Conservation (phyloP, 2,329 filamentous ascomycete genomes). For the Penicillium sp. region DNA sequence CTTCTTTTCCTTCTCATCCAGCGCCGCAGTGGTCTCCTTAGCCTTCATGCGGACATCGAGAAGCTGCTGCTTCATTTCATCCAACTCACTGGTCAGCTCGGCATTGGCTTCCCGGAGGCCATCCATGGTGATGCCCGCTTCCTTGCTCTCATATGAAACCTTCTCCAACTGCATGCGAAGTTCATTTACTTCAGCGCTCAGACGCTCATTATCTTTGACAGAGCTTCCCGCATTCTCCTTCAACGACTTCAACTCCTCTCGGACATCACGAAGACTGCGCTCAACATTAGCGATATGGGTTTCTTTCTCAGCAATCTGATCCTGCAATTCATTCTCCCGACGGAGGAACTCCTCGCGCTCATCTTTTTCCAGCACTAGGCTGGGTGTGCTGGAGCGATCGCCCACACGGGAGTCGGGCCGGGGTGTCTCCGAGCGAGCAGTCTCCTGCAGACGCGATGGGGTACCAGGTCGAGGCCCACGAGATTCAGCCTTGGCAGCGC, state of each 20-base stretch:
- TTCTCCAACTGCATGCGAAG: constrained; percentile 97
- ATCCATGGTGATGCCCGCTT: constrained; percentile 97
- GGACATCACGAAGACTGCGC: constrained; percentile 77
- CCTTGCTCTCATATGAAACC: constrained; percentile 92
- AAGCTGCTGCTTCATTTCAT: constrained; percentile 94
- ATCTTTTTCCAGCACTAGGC: constrained; percentile 87
- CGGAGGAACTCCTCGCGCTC: constrained; percentile 94
- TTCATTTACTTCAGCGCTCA: constrained; percentile 85
- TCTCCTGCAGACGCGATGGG: constrained; percentile 47
- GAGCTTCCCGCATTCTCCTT: constrained; percentile 84
- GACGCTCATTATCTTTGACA: constrained; percentile 85
- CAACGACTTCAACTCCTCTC: constrained; percentile 81
- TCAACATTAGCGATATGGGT: constrained; percentile 77
- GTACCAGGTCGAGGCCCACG: constrained; percentile 49
- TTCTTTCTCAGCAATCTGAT: constrained; percentile 93
- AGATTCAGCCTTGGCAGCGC: constrained; percentile 53
- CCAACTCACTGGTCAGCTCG: constrained; percentile 87
- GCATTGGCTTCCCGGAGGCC: constrained; percentile 93
- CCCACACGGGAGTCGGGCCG: constrained; percentile 69
- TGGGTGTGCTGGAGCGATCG: constrained; percentile 84
- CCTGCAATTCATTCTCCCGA: constrained; percentile 94
- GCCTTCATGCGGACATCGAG: constrained; percentile 95
- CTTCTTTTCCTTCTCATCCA: constrained; percentile 97
- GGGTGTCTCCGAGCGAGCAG: constrained; percentile 61
- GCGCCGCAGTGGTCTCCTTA: constrained; percentile 84